Base-by-base conservation (phyloP, 139 green algal genomes). In the Chlorella sorokiniana region DNA sequence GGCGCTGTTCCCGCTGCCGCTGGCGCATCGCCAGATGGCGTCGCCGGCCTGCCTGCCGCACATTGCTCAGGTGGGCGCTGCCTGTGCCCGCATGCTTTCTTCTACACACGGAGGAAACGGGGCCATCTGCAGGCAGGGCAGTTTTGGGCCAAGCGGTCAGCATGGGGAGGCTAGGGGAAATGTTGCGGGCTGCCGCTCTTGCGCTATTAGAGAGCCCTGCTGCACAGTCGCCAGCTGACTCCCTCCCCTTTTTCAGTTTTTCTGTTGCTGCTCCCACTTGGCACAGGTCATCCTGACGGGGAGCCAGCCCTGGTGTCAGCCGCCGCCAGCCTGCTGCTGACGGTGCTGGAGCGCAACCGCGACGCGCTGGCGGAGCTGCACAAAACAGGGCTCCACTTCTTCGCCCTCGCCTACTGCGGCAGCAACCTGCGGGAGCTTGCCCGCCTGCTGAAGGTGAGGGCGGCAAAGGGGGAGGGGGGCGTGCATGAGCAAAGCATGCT, bases 311-410 rank as follows among this genome's bases (percentile, higher is more conserved):
- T 98, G 40, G 96, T 98, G 37, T 76, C 89, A 0, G 76, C 59
- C 33, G 83, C 90, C 22, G 88, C 86, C 4, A 31, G 51, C 29
- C 87, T 99, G 65, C 82, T 98, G 76, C 63, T 89, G 51, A 64
- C 40, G 0, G 82, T 95, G n/a, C 82, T 96, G 81, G 54, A 74
- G 9, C 87, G 94, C 85, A 91, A 94, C 81, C 44, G 65, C 42
- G 83, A 83, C 4, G 91, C 89, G 41, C 87, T 98, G 76, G 75
- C 84, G 2, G 79, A 86, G 35, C 89, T 99, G 62, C 96, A 98
- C 86, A 85, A 89, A 38, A 98, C 94, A 1, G 96, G 96, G 61
- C 48, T 88, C 3, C 95, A 95, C 80, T 97, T 95, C 87, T 99
- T 98, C 69, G 85, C 81, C 0, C 87, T 99, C 29, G 89, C 93